Percentiles rank a stretch among this genome's conserved stretches.
phyloP scores from a whole-genome alignment of 202 grass and related monocot species.

The Bolboschoenoplectus hybrid region DNA sequence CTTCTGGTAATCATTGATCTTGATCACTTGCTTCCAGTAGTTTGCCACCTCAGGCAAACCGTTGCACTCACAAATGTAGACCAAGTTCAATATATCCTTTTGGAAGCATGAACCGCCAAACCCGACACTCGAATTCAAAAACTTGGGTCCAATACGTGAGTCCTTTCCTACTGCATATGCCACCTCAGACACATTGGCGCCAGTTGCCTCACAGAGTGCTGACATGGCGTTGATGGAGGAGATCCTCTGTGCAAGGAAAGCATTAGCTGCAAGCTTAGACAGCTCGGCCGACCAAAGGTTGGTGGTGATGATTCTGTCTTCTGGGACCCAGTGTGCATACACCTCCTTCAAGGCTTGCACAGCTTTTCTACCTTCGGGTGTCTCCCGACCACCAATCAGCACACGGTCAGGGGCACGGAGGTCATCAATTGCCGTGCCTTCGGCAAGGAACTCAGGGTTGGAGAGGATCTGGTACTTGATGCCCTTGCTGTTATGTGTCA shows the following conservation, averaged over 20 bases:
- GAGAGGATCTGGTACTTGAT: conserved; percentile 91
- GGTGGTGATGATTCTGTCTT: conserved; percentile 80
- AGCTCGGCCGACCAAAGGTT: conserved; percentile 85
- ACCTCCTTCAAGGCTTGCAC: conserved; percentile 67
- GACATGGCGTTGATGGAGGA: conserved; percentile 87
- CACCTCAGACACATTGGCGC: conserved; percentile 71
- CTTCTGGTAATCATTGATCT: conserved; percentile 95
- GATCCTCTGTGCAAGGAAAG: conserved; percentile 84
- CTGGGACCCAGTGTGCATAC: conserved; percentile 84
- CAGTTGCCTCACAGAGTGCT: conserved; percentile 78
- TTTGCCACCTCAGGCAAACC: conserved; percentile 80
- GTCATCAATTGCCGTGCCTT: conserved; percentile 67
- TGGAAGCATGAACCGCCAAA: conserved; percentile 86
- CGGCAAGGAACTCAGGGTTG: conserved; percentile 83
- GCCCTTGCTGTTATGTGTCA: conserved; percentile 87
- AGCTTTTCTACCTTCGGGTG: conserved; percentile 56
- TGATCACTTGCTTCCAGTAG: conserved; percentile 95
- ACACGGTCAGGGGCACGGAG: conserved; percentile 75
- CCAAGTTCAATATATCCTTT: conserved; percentile 89
- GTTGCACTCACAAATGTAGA: conserved; percentile 94
- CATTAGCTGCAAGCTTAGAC: conserved; percentile 79
- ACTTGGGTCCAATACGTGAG: conserved; percentile 77
- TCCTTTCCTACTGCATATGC: conserved; percentile 68
- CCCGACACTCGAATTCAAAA: conserved; percentile 73
- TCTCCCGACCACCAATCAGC: conserved; percentile 83